Conservation (phyloP, 106 monocot species). For the Dendrobium huoshanense region DNA sequence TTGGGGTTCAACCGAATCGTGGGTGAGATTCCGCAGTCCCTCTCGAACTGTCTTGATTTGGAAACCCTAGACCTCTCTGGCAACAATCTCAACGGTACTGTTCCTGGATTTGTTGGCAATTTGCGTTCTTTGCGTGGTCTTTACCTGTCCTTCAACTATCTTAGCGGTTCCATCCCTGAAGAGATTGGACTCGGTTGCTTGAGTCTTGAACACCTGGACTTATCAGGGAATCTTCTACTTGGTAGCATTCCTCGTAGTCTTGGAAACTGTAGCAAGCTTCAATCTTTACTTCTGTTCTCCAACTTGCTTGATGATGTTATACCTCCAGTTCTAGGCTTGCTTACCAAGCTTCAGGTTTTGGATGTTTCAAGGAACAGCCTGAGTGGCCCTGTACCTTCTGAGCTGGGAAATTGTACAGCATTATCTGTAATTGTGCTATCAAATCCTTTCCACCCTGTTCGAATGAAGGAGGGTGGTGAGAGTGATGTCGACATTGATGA, state of each 20-base stretch:
- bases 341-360: slow-evolving; percentile 41
- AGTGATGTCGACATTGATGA: slow-evolving; percentile 35
- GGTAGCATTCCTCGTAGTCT: slow-evolving; percentile 50
- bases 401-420: slow-evolving; percentile 61
- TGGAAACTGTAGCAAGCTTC: slow-evolving; percentile 60
- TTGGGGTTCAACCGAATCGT: slow-evolving; percentile 42
- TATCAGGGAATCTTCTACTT: slow-evolving; percentile 42
- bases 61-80: slow-evolving; percentile 64
- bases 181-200: slow-evolving; percentile 34
- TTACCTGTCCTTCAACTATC: slow-evolving; percentile 33
- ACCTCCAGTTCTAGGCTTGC: slow-evolving; percentile 41
- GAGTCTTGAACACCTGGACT: slow-evolving; percentile 39
- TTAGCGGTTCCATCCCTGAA: slow-evolving; percentile 41
- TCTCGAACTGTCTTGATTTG: slow-evolving; percentile 32
- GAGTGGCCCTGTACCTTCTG: slow-evolving; percentile 64
- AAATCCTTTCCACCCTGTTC: slow-evolving; percentile 34
- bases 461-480: slow-evolving; percentile 1
- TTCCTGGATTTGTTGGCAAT: slow-evolving; percentile 35
- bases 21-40: slow-evolving; percentile 52
- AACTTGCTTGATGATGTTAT: slow-evolving; percentile 70
- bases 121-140: slow-evolving; percentile 26
- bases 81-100: slow-evolving; percentile 58
- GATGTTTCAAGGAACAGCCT: slow-evolving; percentile 83
- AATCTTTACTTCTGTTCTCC: slow-evolving; percentile 45
- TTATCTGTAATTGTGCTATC: slow-evolving; percentile 56